Percentiles rank a stretch among this genome's conserved stretches.
These are phyloP conservation scores for Coemansia sp. DNA, from an alignment of 192 early-diverging fungal genomes.

Conservation along the genomic window DNA sequence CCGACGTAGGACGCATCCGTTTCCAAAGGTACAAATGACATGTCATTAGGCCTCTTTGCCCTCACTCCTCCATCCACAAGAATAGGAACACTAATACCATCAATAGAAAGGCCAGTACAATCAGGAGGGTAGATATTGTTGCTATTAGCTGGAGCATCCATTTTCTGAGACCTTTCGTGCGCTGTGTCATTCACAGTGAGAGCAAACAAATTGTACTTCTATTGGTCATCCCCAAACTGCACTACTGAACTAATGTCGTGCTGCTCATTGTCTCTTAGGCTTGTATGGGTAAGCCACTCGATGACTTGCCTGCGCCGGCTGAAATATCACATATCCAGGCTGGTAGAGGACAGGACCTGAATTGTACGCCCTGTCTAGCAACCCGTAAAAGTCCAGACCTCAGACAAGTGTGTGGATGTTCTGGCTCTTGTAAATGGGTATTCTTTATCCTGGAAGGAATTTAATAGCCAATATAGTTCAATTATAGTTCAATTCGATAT, in stretches of 20 bases:
- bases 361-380: neutral
- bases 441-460: no score
- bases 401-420: slow-evolving; percentile 20
- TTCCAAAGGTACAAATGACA: neutral
- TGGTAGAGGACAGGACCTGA: slow-evolving; percentile 2
- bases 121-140: neutral
- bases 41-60: neutral
- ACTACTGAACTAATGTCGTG: slow-evolving; percentile 12
- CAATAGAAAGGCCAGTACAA: neutral
- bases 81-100: neutral
- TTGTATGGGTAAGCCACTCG: slow-evolving; percentile 11
- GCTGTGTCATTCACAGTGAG: neutral
- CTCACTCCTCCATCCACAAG: slow-evolving; percentile 15
- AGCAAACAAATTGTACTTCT: neutral
- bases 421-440: slow-evolving; percentile 12
- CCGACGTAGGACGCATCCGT: neutral
- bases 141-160: neutral
- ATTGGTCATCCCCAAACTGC: neutral
- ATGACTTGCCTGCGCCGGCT: slow-evolving; percentile 7
- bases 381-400: slow-evolving; percentile 27
- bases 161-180: neutral
- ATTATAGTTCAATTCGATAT: no score
- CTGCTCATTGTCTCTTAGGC: slow-evolving; percentile 5
- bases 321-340: slow-evolving; percentile 12
- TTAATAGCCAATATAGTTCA: no score